Evolutionary conservation across 257 asterid genomes (phyloP).

Genomic region (Scutellaria barbata): DNA sequence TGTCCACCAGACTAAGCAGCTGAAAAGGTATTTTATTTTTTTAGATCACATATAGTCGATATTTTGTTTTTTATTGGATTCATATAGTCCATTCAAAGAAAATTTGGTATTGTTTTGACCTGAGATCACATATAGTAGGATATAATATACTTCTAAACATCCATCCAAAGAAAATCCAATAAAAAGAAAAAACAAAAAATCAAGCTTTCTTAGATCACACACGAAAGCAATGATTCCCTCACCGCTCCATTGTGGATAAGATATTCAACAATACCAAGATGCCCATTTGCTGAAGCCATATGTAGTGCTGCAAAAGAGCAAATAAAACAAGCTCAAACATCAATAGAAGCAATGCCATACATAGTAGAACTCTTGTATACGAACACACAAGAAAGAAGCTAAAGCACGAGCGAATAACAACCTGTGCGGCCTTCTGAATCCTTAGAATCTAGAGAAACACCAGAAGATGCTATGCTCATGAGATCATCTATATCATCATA

Average conservation of each 20-base stretch:
- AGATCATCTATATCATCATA: constrained; percentile 75
- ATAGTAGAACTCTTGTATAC: not conserved
- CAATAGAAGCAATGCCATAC: constrained; percentile 3
- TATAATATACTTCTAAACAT: no score
- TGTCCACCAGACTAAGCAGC: constrained; percentile 2
- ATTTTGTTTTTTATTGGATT: no score
- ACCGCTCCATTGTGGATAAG: constrained; percentile 81
- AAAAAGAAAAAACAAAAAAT: constrained; percentile 2
- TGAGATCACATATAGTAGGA: no score
- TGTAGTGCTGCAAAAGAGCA: constrained; percentile 74
- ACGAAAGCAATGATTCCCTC: constrained; percentile 36
- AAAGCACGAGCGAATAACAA: constrained; percentile 26
- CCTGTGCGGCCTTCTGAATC: constrained; percentile 90
- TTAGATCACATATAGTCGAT: not conserved
- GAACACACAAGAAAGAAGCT: constrained; percentile 6
- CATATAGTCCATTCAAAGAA: no score
- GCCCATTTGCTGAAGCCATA: constrained; percentile 99
- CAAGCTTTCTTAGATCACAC: constrained; percentile 2
- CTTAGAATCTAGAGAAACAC: constrained; percentile 69
- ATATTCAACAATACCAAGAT: constrained; percentile 64
- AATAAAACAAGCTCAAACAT: constrained; percentile 6
- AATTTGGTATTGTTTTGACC: no score
- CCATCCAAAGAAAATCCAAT: not conserved
- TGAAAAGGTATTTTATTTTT: not conserved
- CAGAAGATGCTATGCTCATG: constrained; percentile 56